Evolutionary conservation across 352 stramenopile species (phyloP).

Genomic region (Phytopythium oedochilum): DNA sequence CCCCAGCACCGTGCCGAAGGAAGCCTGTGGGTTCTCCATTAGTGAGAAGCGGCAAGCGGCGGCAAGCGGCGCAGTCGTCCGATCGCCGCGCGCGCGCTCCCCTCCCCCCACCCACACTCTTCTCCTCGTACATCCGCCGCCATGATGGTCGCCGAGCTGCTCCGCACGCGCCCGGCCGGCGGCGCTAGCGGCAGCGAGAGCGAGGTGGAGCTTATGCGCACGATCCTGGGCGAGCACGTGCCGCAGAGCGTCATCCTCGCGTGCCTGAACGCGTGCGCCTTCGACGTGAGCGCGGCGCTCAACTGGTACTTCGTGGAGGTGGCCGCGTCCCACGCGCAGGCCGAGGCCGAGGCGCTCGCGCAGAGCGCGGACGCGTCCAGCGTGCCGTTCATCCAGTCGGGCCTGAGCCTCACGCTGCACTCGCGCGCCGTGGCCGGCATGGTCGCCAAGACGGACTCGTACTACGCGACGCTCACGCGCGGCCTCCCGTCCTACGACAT

Average conservation of each 20-base stretch:
- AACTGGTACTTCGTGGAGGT: constrained; percentile 89
- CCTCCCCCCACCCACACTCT: too few species aligned
- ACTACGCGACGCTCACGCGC: constrained; percentile 76
- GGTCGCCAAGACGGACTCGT: constrained; percentile 84
- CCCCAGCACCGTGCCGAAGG: too few species aligned
- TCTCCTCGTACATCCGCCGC: neutral
- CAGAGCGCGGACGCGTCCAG: constrained; percentile 2
- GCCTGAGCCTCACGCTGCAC: constrained; percentile 73
- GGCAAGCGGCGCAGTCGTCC: neutral
- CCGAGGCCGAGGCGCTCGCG: constrained; percentile 4
- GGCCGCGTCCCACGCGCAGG: constrained; percentile 24
- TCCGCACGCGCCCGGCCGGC: constrained; percentile 1
- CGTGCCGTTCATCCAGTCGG: constrained; percentile 61
- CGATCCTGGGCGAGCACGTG: constrained; percentile 84
- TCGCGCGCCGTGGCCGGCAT: constrained; percentile 60
- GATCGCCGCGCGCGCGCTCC: neutral
- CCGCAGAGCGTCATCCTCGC: constrained; percentile 81
- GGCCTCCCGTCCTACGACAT: constrained; percentile 75
- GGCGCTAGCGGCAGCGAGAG: constrained; percentile 34
- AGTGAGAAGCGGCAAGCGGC: too few species aligned
- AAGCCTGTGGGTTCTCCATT: too few species aligned
- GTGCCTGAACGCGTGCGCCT: constrained; percentile 76
- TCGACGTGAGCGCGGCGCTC: constrained; percentile 80
- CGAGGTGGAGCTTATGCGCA: constrained; percentile 86
- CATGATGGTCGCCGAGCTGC: constrained; percentile 6